These are phyloP conservation scores for Debaryomyces fabryi DNA, from an alignment of 1,139 yeast genomes.

Conservation along the genomic window DNA sequence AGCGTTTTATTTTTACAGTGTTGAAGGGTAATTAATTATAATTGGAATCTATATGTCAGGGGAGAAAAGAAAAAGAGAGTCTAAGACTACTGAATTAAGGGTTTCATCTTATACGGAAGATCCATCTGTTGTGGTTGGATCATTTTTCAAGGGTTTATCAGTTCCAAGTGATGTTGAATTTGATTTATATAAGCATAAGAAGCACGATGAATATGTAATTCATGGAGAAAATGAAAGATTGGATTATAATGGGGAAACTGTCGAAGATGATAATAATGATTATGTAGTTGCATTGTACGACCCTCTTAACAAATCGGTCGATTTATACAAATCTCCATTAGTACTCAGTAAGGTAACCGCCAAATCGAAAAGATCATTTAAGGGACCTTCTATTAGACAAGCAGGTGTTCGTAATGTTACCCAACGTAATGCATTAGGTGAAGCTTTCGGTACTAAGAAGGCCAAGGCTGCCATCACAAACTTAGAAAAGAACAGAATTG, in stretches of 20 bases:
- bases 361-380: slow-evolving; percentile 50
- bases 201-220: slow-evolving; percentile 47
- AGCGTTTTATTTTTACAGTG: not conserved
- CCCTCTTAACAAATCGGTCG: slow-evolving; percentile 57
- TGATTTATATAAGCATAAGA: slow-evolving; percentile 62
- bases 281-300: slow-evolving; percentile 75
- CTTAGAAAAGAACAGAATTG: slow-evolving; percentile 80
- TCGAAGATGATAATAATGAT: slow-evolving; percentile 42
- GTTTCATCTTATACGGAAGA: slow-evolving; percentile 34
- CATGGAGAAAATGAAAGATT: slow-evolving; percentile 80
- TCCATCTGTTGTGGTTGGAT: slow-evolving; percentile 48
- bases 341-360: slow-evolving; percentile 58
- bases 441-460: slow-evolving; percentile 95
- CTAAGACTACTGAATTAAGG: slow-evolving; percentile 32
- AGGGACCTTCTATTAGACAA: slow-evolving; percentile 66
- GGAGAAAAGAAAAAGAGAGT: slow-evolving; percentile 26
- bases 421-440: slow-evolving; percentile 85
- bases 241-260: slow-evolving; percentile 68
- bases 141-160: slow-evolving; percentile 75
- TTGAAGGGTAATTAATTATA: not conserved
- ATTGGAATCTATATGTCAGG: slow-evolving; percentile 19
- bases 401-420: slow-evolving; percentile 53
- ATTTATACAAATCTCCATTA: slow-evolving; percentile 63
- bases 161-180: slow-evolving; percentile 64
- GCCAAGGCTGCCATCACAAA: slow-evolving; percentile 90